Conservation (phyloP, 306 rosid species). For the Quercus dentata region DNA sequence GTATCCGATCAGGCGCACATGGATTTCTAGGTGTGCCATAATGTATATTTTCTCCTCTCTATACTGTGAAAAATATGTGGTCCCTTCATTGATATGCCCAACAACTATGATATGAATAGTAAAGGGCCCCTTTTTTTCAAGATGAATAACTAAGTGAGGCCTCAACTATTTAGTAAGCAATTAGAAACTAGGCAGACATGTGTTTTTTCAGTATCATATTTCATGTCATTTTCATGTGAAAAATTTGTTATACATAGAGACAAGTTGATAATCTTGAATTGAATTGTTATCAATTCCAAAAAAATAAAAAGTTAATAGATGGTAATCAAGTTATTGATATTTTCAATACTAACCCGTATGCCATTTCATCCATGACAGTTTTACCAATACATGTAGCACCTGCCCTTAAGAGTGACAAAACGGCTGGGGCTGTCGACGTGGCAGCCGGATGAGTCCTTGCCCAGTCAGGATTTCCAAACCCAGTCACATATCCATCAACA, state of each 20-base stretch:
- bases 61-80: conserved; percentile 28
- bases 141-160: neutral
- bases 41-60: conserved; percentile 50
- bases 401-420: conserved; percentile 47
- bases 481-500: conserved; percentile 68
- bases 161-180: neutral
- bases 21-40: conserved; percentile 58
- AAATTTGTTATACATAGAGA: no score
- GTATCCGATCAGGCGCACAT: conserved; percentile 42
- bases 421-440: conserved; percentile 69
- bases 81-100: neutral
- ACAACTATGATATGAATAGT: neutral
- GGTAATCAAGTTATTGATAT: neutral
- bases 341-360: conserved; percentile 53
- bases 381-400: conserved; percentile 86
- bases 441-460: conserved; percentile 78
- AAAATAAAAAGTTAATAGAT: neutral
- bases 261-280: neutral
- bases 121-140: neutral
- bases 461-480: conserved; percentile 96
- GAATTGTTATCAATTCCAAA: neutral
- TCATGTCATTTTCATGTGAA: no score
- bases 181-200: neutral
- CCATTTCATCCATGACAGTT: conserved; percentile 98
- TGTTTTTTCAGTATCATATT: no score